Conservation (phyloP, 2,329 filamentous ascomycete species). For the Fusarium newnesense region DNA sequence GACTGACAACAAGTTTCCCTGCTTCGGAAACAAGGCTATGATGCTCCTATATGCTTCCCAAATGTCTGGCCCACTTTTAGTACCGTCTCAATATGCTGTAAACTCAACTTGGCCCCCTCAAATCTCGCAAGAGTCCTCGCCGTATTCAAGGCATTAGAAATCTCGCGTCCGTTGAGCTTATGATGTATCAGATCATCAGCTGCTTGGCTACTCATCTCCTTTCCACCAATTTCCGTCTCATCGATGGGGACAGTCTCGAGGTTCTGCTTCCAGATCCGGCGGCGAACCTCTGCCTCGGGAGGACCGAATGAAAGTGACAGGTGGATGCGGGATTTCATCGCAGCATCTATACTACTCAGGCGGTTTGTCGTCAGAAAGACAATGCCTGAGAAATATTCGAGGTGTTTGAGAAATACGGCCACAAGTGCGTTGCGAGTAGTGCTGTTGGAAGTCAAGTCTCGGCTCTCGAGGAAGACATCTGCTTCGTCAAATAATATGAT, state of each 20-base stretch:
- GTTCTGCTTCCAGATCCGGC: background rate
- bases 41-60: background rate
- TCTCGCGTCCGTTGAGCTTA: background rate
- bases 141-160: background rate
- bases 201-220: rapidly evolving
- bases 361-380: background rate
- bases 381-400: background rate
- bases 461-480: background rate
- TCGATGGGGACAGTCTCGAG: background rate
- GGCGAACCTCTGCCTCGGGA: background rate
- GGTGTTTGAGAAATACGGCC: background rate
- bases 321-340: background rate
- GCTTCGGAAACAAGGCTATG: too few relatives aligned
- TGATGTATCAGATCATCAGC: background rate
- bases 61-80: background rate
- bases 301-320: background rate
- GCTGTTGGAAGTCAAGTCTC: background rate
- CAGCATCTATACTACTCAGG: background rate
- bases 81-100: background rate
- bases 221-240: background rate
- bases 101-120: background rate
- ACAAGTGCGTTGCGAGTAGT: background rate
- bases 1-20: too few relatives aligned
- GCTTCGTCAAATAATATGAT: background rate
- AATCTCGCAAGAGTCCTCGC: background rate